Base-by-base conservation (phyloP, 2,329 filamentous ascomycete species). In the Hypoxylon sp. region DNA sequence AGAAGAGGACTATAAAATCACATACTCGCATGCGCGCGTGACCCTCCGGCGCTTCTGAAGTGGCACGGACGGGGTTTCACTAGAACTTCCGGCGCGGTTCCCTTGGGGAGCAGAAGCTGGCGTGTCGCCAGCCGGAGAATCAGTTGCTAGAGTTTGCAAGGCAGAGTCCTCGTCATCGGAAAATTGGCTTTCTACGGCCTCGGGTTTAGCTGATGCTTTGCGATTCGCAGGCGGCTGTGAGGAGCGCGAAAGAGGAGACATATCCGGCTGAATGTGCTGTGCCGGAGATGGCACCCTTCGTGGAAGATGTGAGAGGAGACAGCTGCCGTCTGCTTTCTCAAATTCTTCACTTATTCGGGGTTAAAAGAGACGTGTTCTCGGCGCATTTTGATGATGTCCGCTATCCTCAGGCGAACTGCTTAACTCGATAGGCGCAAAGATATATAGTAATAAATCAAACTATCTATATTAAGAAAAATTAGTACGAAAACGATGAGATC, bases 21-120 rank as follows among this genome's bases (percentile, higher is more conserved):
- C 47, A 54, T 57, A 59, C 70, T 92, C 89, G 71, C 89, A 93
- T 29, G 89, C 89, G 63, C 90, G 80, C 13, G 89, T 92, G 32
- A 93, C 89, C 66, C 90, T 80, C 46, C 89, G 80, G 55, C 89
- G 80, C 69, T 93, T 92, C 67, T 91, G 89, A 51, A 89, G 78
- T 9, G 87, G 88, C 60, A 77, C 73, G 27, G 72, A 73, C n/a
- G 75, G 67, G 11, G 69, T 68, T 42, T 73, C 72, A 43, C 60
- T 61, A 32, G 64, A 59, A 16, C 63, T 60, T 48, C 61, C 66
- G 36, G 58, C 62, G 19, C 45, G 51, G 19, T 62, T 63, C 16
- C 62, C 63, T 42, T 56, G 58, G 20, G 37, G 43, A 57, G 44
- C 55, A 54, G 46, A 67, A 63, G 58, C 73, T 71, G 51, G 75